A percentile compares a stretch with the other conserved stretches of the same genome.
Evolutionary conservation across 768 basidiomycete genomes (phyloP).

Genomic region (Lanmaoa rubissima): DNA sequence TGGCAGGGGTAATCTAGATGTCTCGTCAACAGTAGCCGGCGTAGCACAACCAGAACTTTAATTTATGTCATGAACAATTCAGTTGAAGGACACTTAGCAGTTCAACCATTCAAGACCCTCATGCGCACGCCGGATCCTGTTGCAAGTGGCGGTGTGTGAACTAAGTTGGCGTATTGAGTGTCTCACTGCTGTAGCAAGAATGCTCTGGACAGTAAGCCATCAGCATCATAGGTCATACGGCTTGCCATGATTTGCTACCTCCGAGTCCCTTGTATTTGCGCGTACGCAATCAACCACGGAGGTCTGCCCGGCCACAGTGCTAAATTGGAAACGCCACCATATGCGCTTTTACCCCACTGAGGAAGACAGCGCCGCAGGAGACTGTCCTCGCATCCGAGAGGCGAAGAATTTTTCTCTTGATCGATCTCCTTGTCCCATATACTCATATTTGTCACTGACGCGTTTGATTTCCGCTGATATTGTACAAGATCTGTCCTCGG

Average conservation of each 20-base stretch:
- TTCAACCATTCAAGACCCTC: too few species aligned
- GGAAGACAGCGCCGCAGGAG: conserved; percentile 36
- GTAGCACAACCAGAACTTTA: too few species aligned
- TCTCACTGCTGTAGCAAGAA: not conserved
- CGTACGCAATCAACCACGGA: conserved; percentile 16
- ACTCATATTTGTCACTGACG: not conserved
- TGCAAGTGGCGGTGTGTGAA: not conserved
- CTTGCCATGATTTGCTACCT: not conserved
- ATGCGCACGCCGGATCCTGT: too few species aligned
- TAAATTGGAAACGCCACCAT: conserved; percentile 43
- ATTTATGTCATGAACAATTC: not conserved
- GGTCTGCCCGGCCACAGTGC: not conserved
- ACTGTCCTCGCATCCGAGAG: conserved; percentile 10
- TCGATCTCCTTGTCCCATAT: not conserved
- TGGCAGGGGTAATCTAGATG: not conserved
- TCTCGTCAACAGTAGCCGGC: not conserved
- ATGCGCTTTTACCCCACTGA: conserved; percentile 57
- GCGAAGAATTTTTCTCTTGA: not conserved
- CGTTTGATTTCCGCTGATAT: not conserved
- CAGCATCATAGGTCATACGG: conserved; percentile 2
- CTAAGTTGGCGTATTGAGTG: not conserved
- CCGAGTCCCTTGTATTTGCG: conserved; percentile 7
- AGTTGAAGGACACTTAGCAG: too few species aligned
- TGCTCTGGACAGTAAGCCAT: not conserved
- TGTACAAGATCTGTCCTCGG: not conserved